Evolutionary conservation across 2,329 filamentous ascomycete species (phyloP), one percentile per base, ranked within the genome.

Genomic region (Cladosporium sp.): DNA sequence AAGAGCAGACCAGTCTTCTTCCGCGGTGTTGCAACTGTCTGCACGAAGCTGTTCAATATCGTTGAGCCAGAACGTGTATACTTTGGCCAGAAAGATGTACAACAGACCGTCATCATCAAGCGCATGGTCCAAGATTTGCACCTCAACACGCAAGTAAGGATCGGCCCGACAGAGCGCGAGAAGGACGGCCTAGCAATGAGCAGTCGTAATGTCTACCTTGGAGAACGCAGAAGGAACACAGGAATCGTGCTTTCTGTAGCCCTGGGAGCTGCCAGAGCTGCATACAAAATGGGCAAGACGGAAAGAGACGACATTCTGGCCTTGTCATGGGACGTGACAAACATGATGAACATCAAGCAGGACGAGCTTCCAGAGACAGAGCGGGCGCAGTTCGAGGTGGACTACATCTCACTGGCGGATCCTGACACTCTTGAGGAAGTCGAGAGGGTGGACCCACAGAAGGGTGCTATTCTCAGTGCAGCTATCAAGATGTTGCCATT

Each of bases 31-130:
- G 93, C 95, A 24, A 99, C 95, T 1, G 90, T 99, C 1, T 97
- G 93, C 81, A 95, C 94, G 87, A 99, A 96, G 80, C 81, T 96
- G 15, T 94, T 96, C 80, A 93, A 93, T 74, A 91, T 93, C 64
- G 88, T 92, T 55, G 84, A 87, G 70, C 90, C 92, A 4, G 90
- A 93, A 65, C 86, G 86, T 54, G 92, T 92, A 5, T 95, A 97
- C 80, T 97, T 99, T 81, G 95, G 95, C 4, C 95, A 98, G 79
- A 99, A 99, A 81, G 95, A 99, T 78, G 88, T 97, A 24, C 95
- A 99, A 82, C 95, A 99, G 80, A 96, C 93, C 0, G 91, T 96
- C 21, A 87, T 99, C 12, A 91, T 99, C 74, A 89, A 87, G 74
- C 88, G 91, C 54, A 88, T 99, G 87, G 91, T 97, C 36, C 85